phyloP scores from a whole-genome alignment of 2,329 filamentous ascomycete genomes.

The Ophiocordyceps sinensis region DNA sequence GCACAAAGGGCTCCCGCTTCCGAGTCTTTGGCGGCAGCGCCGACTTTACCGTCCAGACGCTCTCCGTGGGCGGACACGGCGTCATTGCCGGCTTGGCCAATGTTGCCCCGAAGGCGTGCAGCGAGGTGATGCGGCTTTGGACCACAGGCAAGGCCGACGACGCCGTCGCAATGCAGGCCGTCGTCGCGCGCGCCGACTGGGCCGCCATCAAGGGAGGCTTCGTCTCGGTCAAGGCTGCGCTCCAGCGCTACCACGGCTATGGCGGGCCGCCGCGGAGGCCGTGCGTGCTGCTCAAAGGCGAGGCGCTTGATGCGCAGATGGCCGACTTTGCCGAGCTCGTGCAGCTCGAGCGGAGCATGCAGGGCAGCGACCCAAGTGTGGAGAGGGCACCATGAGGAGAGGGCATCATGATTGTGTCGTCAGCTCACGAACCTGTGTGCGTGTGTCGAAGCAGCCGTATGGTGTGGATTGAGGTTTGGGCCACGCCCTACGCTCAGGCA shows the following conservation, averaged over 20 bases:
- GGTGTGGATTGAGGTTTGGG: too few relatives aligned
- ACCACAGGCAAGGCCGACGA: slow-evolving; percentile 40
- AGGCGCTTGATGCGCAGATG: slow-evolving; percentile 9
- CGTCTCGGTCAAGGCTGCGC: slow-evolving; percentile 51
- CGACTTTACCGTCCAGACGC: slow-evolving; percentile 58
- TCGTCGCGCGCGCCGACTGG: slow-evolving; percentile 56
- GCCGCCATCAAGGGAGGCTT: slow-evolving; percentile 54
- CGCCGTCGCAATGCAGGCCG: slow-evolving; percentile 46
- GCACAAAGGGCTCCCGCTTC: slow-evolving; percentile 30
- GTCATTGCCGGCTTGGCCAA: slow-evolving; percentile 61
- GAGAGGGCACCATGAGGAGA: not conserved
- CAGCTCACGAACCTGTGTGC: too few relatives aligned
- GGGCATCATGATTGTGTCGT: too few relatives aligned
- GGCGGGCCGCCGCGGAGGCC: slow-evolving; percentile 46
- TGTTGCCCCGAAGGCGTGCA: slow-evolving; percentile 50
- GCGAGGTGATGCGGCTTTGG: slow-evolving; percentile 46
- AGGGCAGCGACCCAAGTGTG: not conserved
- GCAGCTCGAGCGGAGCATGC: slow-evolving; percentile 5
- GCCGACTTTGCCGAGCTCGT: slow-evolving; percentile 10
- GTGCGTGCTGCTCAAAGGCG: slow-evolving; percentile 13
- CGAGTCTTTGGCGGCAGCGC: slow-evolving; percentile 58
- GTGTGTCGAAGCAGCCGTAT: too few relatives aligned
- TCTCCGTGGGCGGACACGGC: slow-evolving; percentile 56
- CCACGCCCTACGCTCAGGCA: too few relatives aligned
- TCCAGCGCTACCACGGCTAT: slow-evolving; percentile 50